These are phyloP conservation scores for Posidonia australis DNA, from an alignment of 106 monocot genomes.

Conservation along the genomic window DNA sequence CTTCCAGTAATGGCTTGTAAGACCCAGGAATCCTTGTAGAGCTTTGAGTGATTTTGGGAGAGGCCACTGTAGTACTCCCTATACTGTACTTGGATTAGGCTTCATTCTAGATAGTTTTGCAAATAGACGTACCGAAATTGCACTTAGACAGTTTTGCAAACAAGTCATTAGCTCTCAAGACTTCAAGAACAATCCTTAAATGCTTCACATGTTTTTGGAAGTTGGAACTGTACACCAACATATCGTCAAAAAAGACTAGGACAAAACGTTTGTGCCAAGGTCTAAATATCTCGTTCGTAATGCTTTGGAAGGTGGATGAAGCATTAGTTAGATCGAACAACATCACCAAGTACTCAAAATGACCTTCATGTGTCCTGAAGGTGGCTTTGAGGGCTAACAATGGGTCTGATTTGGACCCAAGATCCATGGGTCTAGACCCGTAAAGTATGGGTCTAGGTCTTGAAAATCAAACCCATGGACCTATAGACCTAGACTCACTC, in stretches of 20 bases:
- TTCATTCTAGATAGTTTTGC: not conserved
- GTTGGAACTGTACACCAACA: constrained; percentile 2
- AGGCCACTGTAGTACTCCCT: not conserved
- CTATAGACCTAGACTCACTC: too few species aligned
- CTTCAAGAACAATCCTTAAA: not conserved
- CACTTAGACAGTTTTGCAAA: not conserved
- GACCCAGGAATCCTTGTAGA: not conserved
- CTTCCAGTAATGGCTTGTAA: not conserved
- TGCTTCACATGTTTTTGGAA: not conserved
- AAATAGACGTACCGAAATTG: not conserved
- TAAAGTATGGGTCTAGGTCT: too few species aligned
- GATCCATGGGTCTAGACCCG: too few species aligned
- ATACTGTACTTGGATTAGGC: not conserved
- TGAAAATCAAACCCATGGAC: too few species aligned
- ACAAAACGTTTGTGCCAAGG: not conserved
- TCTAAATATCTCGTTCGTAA: not conserved
- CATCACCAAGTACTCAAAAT: constrained; percentile 4
- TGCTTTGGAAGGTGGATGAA: not conserved
- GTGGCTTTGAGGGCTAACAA: too few species aligned
- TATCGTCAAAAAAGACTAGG: constrained; percentile 3
- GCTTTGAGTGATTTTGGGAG: not conserved
- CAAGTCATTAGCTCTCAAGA: not conserved
- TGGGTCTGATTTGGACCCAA: too few species aligned
- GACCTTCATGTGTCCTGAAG: too few species aligned
- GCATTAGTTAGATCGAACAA: constrained; percentile 1